Conservation (phyloP, 225 moss, liverwort and hornwort species). For the Bryum argenteum region DNA sequence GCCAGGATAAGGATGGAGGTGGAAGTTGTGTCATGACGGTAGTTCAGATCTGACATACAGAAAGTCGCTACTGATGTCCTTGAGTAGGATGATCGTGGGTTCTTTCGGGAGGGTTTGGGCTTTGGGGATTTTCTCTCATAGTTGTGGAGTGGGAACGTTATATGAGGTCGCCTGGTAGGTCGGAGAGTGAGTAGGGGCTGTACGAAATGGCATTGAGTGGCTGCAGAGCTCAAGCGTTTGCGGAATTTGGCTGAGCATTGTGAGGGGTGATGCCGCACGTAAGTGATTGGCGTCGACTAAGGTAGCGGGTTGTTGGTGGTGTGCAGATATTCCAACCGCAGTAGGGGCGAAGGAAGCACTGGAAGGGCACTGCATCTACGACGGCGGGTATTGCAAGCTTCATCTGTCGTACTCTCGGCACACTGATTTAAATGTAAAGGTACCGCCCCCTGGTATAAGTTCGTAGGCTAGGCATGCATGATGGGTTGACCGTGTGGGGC, state of each 20-base stretch:
- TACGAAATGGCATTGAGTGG: background rate
- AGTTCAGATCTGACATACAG: background rate
- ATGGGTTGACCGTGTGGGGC: conserved; percentile 57
- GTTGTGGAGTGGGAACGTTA: background rate
- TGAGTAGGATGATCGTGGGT: background rate
- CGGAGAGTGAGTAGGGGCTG: background rate
- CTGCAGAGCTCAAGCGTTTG: background rate
- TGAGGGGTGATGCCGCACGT: background rate
- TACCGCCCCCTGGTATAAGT: conserved; percentile 96
- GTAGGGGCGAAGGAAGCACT: conserved; percentile 99
- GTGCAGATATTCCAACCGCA: conserved; percentile 91
- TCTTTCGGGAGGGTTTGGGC: background rate
- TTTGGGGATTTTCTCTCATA: background rate
- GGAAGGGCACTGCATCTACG: conserved; percentile 99
- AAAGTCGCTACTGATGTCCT: background rate
- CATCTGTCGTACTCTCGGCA: conserved; percentile 99
- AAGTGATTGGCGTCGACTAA: background rate
- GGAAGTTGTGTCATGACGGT: background rate
- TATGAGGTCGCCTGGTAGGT: background rate
- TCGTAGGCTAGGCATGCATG: conserved; percentile 65
- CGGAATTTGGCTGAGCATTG: background rate
- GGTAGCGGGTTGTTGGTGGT: background rate
- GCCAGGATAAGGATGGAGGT: background rate
- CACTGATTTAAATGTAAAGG: conserved; percentile 99
- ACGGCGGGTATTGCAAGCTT: conserved; percentile 99